Conservation (phyloP, 371 early-diverging fungal species). For the Basidiobolus heterosporus region DNA sequence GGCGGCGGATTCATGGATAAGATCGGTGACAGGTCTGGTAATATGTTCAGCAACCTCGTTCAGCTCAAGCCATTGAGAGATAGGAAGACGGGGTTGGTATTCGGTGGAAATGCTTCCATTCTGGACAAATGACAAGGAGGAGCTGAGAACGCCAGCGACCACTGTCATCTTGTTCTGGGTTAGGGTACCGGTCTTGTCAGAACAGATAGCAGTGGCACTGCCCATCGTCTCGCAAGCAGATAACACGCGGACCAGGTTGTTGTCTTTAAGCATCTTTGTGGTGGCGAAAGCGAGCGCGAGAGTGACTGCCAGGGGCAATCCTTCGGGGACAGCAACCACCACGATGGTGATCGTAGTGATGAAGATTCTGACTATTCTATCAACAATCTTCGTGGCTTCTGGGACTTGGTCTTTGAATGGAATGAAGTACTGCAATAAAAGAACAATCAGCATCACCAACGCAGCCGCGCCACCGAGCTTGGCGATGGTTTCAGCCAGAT, state of each 20-base stretch:
- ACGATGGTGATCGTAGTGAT: slow-evolving; percentile 53
- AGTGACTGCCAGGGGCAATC: slow-evolving; percentile 63
- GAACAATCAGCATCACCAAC: slow-evolving; percentile 40
- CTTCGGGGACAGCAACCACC: slow-evolving; percentile 70
- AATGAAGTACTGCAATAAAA: slow-evolving; percentile 43
- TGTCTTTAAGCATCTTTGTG: slow-evolving; percentile 77
- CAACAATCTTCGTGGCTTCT: slow-evolving; percentile 15
- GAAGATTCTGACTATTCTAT: slow-evolving; percentile 33
- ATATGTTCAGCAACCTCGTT: slow-evolving; percentile 11
- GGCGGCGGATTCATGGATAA: slow-evolving; percentile 45
- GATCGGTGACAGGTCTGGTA: slow-evolving; percentile 18
- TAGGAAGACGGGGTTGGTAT: slow-evolving; percentile 15
- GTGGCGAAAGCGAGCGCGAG: slow-evolving; percentile 59
- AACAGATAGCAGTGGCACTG: slow-evolving; percentile 77
- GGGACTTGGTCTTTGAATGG: slow-evolving; percentile 10
- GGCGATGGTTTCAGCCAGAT: slow-evolving; percentile 49
- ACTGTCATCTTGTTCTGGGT: slow-evolving; percentile 83
- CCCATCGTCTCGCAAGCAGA: slow-evolving; percentile 91
- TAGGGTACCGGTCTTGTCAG: slow-evolving; percentile 82
- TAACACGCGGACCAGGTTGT: slow-evolving; percentile 74
- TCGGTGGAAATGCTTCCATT: slow-evolving; percentile 3
- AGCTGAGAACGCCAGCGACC: slow-evolving; percentile 34
- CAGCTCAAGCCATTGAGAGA: slow-evolving; percentile 10
- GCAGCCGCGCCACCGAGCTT: slow-evolving; percentile 49
- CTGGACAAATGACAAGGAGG: slow-evolving; percentile 7